Conservation (phyloP, 2,329 filamentous ascomycete species). For the Aspergillus cejpii region DNA sequence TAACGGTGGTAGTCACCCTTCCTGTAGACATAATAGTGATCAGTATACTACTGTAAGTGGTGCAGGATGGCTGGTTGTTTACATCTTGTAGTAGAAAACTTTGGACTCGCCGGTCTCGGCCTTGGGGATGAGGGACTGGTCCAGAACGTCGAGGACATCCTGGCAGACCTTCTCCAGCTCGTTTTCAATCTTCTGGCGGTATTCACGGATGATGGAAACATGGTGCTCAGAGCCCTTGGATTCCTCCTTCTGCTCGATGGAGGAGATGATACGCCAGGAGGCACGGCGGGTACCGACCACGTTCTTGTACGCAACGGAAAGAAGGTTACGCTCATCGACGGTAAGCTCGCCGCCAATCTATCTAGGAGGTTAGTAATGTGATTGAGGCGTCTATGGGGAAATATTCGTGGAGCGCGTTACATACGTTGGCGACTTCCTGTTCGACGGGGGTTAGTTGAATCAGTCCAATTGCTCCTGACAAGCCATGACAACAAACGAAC, state of each 20-base stretch:
- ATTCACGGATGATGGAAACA: slow-evolving; percentile 87
- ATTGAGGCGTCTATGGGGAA: slow-evolving; percentile 4
- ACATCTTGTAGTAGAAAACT: slow-evolving; percentile 99
- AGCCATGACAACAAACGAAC: slow-evolving; percentile 27
- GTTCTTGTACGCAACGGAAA: slow-evolving; percentile 99
- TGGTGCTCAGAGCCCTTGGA: slow-evolving; percentile 97
- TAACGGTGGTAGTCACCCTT: slow-evolving; percentile 99
- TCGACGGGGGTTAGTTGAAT: slow-evolving; percentile 18
- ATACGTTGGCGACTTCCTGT: slow-evolving; percentile 89
- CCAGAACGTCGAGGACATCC: slow-evolving; percentile 92
- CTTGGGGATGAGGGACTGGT: slow-evolving; percentile 88
- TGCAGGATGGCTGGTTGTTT: slow-evolving; percentile 50
- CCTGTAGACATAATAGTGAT: slow-evolving; percentile 59
- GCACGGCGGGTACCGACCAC: slow-evolving; percentile 96
- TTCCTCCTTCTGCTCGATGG: slow-evolving; percentile 99
- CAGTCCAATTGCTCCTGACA: slow-evolving; percentile 5
- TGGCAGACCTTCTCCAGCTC: slow-evolving; percentile 98
- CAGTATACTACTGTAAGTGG: slow-evolving; percentile 66
- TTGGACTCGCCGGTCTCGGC: slow-evolving; percentile 96
- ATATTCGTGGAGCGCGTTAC: slow-evolving; percentile 14
- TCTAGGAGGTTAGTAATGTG: slow-evolving; percentile 17
- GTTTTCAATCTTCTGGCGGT: slow-evolving; percentile 95
- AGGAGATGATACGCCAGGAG: slow-evolving; percentile 98
- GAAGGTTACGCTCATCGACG: slow-evolving; percentile 76
- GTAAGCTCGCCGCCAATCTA: slow-evolving; percentile 62